phyloP scores from a whole-genome alignment of 2,329 filamentous ascomycete genomes.

The Claviceps capensis region DNA sequence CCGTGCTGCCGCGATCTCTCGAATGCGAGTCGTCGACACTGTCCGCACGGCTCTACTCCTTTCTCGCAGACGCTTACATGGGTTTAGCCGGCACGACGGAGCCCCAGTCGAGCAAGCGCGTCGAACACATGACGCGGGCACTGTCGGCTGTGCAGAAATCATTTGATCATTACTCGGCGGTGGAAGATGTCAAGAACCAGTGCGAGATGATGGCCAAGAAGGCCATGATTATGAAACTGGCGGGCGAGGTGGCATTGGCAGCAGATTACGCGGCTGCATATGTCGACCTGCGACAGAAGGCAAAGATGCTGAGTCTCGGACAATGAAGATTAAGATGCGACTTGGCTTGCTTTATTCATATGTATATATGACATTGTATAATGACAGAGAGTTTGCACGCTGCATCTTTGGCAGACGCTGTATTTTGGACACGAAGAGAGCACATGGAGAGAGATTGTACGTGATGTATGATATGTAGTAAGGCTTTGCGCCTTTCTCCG shows the following conservation, averaged over 20 bases:
- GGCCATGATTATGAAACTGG: slow-evolving; percentile 58
- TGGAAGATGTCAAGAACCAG: slow-evolving; percentile 54
- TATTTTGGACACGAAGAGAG: not conserved
- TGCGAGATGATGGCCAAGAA: slow-evolving; percentile 75
- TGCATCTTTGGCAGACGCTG: not conserved
- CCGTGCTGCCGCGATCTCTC: slow-evolving; percentile 61
- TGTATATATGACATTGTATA: not conserved
- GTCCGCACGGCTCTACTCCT: slow-evolving; percentile 51
- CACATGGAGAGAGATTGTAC: not conserved
- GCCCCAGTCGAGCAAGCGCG: slow-evolving; percentile 29
- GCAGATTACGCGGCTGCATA: slow-evolving; percentile 56
- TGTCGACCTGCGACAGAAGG: slow-evolving; percentile 37
- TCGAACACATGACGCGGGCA: slow-evolving; percentile 44
- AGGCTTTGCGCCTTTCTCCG: not conserved
- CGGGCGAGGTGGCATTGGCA: slow-evolving; percentile 48
- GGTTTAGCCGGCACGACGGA: slow-evolving; percentile 51
- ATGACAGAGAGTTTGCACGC: not conserved
- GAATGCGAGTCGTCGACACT: slow-evolving; percentile 53
- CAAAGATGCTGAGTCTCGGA: slow-evolving; percentile 17
- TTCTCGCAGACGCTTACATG: slow-evolving; percentile 65
- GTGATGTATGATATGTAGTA: not conserved
- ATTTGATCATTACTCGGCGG: slow-evolving; percentile 47
- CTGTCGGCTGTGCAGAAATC: slow-evolving; percentile 48
- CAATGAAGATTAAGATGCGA: not conserved
- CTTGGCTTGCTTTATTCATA: not conserved